phyloP scores from a whole-genome alignment of 306 rosid genomes.

The Carpinus fangiana region DNA sequence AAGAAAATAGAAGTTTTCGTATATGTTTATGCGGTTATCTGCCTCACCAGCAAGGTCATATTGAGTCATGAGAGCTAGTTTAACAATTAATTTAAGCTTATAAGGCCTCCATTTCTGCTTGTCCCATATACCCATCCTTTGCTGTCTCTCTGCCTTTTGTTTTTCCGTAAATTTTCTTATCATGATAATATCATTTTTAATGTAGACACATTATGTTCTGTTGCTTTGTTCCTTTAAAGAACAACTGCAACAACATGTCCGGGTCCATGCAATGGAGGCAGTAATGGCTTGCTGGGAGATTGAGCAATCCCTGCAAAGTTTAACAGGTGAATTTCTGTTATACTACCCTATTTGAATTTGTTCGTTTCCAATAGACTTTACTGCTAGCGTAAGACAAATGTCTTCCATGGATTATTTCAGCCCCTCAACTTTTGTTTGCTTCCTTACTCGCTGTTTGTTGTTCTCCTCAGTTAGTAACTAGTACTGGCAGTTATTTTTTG shows the following conservation, averaged over 20 bases:
- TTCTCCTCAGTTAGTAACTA: conserved; percentile 8
- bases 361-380: background rate
- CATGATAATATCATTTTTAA: conserved; percentile 2
- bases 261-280: conserved; percentile 99
- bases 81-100: background rate
- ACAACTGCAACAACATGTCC: conserved; percentile 95
- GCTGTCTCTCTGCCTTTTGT: background rate
- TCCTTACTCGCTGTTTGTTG: conserved; percentile 6
- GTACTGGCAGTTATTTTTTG: background rate
- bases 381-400: conserved; percentile 21
- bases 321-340: conserved; percentile 64
- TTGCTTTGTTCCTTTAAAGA: conserved; percentile 97
- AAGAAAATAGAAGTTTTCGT: background rate
- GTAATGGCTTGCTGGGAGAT: conserved; percentile 99
- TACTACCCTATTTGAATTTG: background rate
- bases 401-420: conserved; percentile 5
- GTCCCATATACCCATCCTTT: background rate
- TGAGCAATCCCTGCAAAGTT: conserved; percentile 89
- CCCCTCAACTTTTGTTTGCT: conserved; percentile 6
- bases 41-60: background rate
- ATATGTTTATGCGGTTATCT: background rate
- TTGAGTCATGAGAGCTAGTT: background rate
- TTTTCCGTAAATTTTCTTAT: background rate
- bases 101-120: background rate
- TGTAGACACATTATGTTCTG: conserved; percentile 92